These are phyloP conservation scores for Chaetomium cochliodes DNA, from an alignment of 495 filamentous ascomycete species.

Conservation along the genomic window DNA sequence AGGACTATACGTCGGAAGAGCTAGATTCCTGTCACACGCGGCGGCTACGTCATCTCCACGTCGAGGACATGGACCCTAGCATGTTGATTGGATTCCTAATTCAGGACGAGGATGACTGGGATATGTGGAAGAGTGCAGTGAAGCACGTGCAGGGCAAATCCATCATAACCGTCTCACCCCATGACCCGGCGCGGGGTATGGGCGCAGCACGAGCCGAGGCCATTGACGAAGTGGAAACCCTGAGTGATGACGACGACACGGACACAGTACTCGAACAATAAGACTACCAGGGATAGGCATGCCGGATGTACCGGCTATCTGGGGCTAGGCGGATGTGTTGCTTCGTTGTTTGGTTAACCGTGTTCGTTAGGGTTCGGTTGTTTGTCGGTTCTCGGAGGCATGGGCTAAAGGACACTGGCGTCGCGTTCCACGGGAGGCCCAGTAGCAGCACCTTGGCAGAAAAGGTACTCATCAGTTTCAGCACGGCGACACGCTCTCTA, in stretches of 20 bases:
- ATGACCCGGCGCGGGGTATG: constrained; percentile 57
- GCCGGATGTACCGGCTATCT: neutral
- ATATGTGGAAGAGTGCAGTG: constrained; percentile 70
- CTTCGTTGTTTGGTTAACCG: neutral
- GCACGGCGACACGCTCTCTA: neutral
- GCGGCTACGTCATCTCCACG: constrained; percentile 73
- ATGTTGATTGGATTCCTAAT: constrained; percentile 99
- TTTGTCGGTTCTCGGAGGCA: neutral
- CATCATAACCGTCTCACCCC: constrained; percentile 76
- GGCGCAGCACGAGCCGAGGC: constrained; percentile 64
- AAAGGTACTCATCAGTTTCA: too few species aligned
- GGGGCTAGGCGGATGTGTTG: neutral
- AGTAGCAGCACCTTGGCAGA: too few species aligned
- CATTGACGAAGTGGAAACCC: constrained; percentile 83
- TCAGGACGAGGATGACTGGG: constrained; percentile 77
- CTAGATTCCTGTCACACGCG: constrained; percentile 83
- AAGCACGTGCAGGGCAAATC: constrained; percentile 71
- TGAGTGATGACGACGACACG: constrained; percentile 62
- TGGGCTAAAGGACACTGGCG: too few species aligned
- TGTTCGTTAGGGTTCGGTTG: neutral
- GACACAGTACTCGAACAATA: constrained; percentile 43
- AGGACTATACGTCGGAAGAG: constrained; percentile 66
- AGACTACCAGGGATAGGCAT: constrained; percentile 3
- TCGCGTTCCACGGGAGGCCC: too few species aligned
- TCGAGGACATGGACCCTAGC: constrained; percentile 95